A percentile compares a stretch with the other conserved stretches of the same genome.
Conservation (phyloP, 1,284 basidiomycete genomes). For the Pyrrhoderma noxium region DNA sequence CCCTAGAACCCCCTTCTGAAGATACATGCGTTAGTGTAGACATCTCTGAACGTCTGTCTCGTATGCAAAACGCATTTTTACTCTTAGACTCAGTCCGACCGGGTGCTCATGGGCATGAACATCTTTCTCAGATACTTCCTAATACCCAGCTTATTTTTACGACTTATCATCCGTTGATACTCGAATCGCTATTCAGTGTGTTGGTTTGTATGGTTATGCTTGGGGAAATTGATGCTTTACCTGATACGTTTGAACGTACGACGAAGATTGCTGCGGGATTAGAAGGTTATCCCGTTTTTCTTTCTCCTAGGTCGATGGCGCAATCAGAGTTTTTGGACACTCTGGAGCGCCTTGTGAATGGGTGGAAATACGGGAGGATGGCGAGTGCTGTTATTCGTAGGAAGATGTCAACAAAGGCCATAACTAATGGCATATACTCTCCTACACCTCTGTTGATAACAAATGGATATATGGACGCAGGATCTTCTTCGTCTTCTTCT, state of each 20-base stretch:
- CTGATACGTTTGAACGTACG: constrained; percentile 55
- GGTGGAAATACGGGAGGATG: constrained; percentile 39
- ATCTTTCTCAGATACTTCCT: constrained; percentile 24
- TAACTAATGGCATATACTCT: constrained; percentile 18
- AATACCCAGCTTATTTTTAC: constrained; percentile 50
- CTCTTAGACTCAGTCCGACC: constrained; percentile 60
- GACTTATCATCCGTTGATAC: constrained; percentile 78
- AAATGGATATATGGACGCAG: neutral
- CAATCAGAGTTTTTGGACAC: constrained; percentile 80
- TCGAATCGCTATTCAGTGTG: constrained; percentile 75
- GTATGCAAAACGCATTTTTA: constrained; percentile 57
- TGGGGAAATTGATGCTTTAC: constrained; percentile 55
- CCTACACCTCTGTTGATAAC: neutral
- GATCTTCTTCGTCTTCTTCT: constrained; percentile 6
- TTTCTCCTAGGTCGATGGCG: constrained; percentile 75
- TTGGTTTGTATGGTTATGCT: constrained; percentile 66
- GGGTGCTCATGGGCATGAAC: constrained; percentile 31
- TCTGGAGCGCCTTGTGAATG: constrained; percentile 64
- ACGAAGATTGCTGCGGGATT: constrained; percentile 66
- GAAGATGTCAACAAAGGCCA: constrained; percentile 13
- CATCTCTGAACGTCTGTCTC: constrained; percentile 37
- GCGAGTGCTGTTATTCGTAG: constrained; percentile 6
- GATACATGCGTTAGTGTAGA: constrained; percentile 2
- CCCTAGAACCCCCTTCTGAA: constrained; percentile 38
- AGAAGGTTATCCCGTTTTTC: constrained; percentile 78